Evolutionary conservation across 495 filamentous ascomycete species (phyloP).

Genomic region (Aspergillus diversus): DNA sequence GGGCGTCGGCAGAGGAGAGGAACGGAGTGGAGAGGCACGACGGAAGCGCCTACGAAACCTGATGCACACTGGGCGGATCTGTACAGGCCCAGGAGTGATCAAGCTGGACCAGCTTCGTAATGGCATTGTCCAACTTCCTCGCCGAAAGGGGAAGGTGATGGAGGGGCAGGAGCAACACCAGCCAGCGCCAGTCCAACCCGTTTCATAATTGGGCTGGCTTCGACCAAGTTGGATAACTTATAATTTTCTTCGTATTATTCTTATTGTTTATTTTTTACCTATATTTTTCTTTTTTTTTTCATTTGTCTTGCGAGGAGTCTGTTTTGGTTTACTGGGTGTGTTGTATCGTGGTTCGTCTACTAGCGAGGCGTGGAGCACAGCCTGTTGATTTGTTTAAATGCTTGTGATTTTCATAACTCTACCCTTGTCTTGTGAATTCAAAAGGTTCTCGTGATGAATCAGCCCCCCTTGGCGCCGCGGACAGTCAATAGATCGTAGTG

Average conservation of each 20-base stretch:
- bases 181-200: conserved; percentile 38
- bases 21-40: conserved; percentile 63
- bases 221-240: neutral
- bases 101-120: conserved; percentile 48
- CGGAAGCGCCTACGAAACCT: conserved; percentile 59
- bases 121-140: conserved; percentile 39
- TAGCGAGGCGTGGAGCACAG: conserved; percentile 28
- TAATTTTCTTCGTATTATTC: neutral
- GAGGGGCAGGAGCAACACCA: conserved; percentile 33
- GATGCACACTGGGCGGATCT: conserved; percentile 52
- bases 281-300: conserved; percentile 15
- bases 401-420: conserved; percentile 14
- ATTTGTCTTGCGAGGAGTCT: conserved; percentile 7
- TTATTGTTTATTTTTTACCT: conserved; percentile 8
- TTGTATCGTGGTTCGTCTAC: conserved; percentile 20
- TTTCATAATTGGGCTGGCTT: conserved; percentile 32
- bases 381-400: conserved; percentile 12
- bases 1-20: conserved; percentile 64
- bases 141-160: conserved; percentile 28
- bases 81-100: conserved; percentile 48
- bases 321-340: conserved; percentile 17
- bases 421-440: neutral
- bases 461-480: neutral
- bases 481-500: neutral
- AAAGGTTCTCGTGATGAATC: neutral